These are phyloP conservation scores for Aeschynomene evenia DNA, from an alignment of 306 rosid genomes.

Conservation along the genomic window DNA sequence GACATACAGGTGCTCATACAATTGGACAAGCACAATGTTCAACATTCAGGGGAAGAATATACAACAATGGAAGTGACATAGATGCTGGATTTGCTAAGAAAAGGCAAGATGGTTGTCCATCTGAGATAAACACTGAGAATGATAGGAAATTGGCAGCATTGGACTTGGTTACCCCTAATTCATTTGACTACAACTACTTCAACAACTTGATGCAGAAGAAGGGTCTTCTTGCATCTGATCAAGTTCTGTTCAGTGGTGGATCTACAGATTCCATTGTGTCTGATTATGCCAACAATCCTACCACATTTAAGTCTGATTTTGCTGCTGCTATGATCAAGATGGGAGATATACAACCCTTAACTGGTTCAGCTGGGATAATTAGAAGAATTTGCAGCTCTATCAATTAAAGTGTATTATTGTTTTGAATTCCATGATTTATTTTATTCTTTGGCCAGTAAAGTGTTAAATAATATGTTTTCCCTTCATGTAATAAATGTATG, in stretches of 20 bases:
- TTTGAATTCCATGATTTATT: too few species aligned
- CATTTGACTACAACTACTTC: conserved; percentile 55
- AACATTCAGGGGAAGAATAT: conserved; percentile 49
- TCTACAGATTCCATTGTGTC: conserved; percentile 27
- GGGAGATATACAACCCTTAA: conserved; percentile 35
- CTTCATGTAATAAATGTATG: too few species aligned
- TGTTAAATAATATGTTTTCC: too few species aligned
- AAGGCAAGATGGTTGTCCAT: conserved; percentile 45
- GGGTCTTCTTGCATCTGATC: conserved; percentile 56
- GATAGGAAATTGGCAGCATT: conserved; percentile 44
- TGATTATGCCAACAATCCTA: conserved; percentile 31
- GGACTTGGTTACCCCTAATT: conserved; percentile 58
- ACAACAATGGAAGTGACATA: conserved; percentile 44
- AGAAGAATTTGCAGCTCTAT: conserved; percentile 28
- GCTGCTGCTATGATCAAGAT: conserved; percentile 43
- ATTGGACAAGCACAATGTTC: conserved; percentile 54
- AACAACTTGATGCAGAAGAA: conserved; percentile 54
- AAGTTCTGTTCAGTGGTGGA: conserved; percentile 34
- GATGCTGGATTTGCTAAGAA: conserved; percentile 52
- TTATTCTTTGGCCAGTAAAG: too few species aligned
- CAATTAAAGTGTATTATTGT: too few species aligned
- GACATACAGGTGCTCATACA: conserved; percentile 27
- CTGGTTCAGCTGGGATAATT: conserved; percentile 14
- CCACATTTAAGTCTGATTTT: conserved; percentile 36
- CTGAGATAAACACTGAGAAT: background rate